These are phyloP conservation scores for Trametopsis cervina DNA, from an alignment of 768 basidiomycete species.

Conservation along the genomic window DNA sequence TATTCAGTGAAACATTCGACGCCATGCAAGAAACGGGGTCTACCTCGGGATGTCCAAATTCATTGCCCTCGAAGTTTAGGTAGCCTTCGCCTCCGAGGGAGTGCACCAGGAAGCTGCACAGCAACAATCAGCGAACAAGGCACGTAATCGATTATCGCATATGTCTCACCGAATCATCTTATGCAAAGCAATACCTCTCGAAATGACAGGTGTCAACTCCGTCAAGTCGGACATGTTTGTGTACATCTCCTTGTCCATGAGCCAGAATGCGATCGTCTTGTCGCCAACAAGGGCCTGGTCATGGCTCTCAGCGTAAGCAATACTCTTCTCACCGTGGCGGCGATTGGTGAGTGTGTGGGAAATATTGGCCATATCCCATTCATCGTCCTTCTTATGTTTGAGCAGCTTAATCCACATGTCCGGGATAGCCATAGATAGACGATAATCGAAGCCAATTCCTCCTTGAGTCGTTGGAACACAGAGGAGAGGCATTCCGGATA, in stretches of 20 bases:
- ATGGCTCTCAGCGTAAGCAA: constrained; percentile 93
- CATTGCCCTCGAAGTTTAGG: constrained; percentile 96
- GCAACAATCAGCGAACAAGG: not conserved
- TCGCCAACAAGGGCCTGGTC: constrained; percentile 98
- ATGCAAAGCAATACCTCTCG: constrained; percentile 88
- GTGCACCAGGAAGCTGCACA: constrained; percentile 73
- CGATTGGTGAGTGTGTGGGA: constrained; percentile 88
- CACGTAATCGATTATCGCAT: not conserved
- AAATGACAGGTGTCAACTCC: constrained; percentile 74
- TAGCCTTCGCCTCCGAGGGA: constrained; percentile 96
- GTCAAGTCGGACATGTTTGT: constrained; percentile 87
- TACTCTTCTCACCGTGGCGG: constrained; percentile 81
- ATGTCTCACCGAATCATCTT: constrained; percentile 87
- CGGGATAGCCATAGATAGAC: constrained; percentile 96
- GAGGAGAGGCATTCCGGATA: constrained; percentile 97
- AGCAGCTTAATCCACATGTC: constrained; percentile 99
- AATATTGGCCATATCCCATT: constrained; percentile 86
- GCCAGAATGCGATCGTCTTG: constrained; percentile 98
- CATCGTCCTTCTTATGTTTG: constrained; percentile 82
- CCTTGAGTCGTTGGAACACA: constrained; percentile 73
- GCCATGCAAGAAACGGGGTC: constrained; percentile 13
- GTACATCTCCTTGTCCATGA: constrained; percentile 99
- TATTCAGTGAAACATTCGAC: constrained; percentile 2
- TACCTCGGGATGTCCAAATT: constrained; percentile 97
- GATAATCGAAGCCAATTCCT: constrained; percentile 96